A percentile compares a stretch with the other conserved stretches of the same genome.
These are phyloP conservation scores for Kwoniella heveanensis DNA, from an alignment of 768 basidiomycete genomes.

Conservation along the genomic window DNA sequence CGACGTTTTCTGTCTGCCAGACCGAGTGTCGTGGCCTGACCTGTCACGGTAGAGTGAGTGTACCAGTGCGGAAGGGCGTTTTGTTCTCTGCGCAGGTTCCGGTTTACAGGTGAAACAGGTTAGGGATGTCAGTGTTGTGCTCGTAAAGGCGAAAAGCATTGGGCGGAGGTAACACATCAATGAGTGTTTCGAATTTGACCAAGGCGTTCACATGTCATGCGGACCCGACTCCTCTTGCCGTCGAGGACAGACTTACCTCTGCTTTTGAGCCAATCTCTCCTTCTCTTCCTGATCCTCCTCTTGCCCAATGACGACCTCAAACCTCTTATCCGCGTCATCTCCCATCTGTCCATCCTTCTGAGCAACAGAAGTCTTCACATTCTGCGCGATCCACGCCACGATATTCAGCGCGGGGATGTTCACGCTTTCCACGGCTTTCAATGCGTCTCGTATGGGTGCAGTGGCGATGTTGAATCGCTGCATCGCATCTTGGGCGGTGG, in stretches of 20 bases:
- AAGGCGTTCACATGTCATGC: no score
- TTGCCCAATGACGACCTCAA: conserved; percentile 68
- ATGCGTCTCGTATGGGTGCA: conserved; percentile 78
- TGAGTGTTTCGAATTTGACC: no score
- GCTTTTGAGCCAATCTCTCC: conserved; percentile 77
- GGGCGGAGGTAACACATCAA: no score
- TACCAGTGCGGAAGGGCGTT: conserved; percentile 94
- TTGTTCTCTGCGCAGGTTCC: conserved; percentile 69
- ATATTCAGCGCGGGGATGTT: conserved; percentile 71
- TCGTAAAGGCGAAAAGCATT: no score
- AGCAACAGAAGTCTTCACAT: conserved; percentile 68
- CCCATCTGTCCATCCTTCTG: conserved; percentile 57
- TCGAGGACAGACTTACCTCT: conserved; percentile 62
- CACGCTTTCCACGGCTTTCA: conserved; percentile 87
- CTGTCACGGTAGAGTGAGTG: conserved; percentile 90
- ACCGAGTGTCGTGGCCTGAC: conserved; percentile 86
- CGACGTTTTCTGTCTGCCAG: conserved; percentile 46
- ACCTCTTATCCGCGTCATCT: conserved; percentile 68
- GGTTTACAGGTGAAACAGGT: not conserved
- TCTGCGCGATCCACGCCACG: conserved; percentile 74
- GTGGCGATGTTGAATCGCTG: conserved; percentile 91
- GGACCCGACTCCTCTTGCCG: no score
- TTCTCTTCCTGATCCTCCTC: conserved; percentile 88
- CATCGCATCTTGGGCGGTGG: conserved; percentile 79
- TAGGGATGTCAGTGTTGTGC: conserved; percentile 25